Evolutionary conservation across 2,329 filamentous ascomycete species (phyloP).

Genomic region (Aspergillus niger): DNA sequence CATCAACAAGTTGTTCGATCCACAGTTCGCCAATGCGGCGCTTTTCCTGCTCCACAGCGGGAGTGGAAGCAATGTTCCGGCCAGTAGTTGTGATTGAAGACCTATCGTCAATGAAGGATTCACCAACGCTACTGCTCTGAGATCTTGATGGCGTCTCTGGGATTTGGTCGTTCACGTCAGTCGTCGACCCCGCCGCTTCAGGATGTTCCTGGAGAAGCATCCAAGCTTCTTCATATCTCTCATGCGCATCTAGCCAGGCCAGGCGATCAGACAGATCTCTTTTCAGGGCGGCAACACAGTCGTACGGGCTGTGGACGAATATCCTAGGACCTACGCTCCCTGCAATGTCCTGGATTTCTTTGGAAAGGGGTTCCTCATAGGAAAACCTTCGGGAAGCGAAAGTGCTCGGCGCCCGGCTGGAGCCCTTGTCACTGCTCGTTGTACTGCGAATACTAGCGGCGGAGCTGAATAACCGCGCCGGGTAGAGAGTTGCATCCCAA

Average conservation of each 20-base stretch:
- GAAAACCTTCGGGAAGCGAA: constrained; percentile 57
- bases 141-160: constrained; percentile 36
- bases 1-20: constrained; percentile 80
- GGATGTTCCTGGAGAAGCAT: constrained; percentile 85
- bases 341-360: constrained; percentile 52
- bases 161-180: constrained; percentile 39
- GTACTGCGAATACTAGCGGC: constrained; percentile 72
- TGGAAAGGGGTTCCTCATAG: constrained; percentile 38
- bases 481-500: constrained; percentile 89
- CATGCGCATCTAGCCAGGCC: constrained; percentile 78
- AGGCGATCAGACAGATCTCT: constrained; percentile 84
- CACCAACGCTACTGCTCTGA: constrained; percentile 52
- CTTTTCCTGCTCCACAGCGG: constrained; percentile 81
- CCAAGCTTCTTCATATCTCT: constrained; percentile 84
- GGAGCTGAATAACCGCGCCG: constrained; percentile 83
- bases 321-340: constrained; percentile 69
- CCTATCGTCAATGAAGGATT: constrained; percentile 74
- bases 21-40: constrained; percentile 87
- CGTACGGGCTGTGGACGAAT: constrained; percentile 94
- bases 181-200: constrained; percentile 57
- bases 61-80: constrained; percentile 62
- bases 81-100: constrained; percentile 64
- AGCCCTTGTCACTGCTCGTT: constrained; percentile 56
- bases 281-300: constrained; percentile 90
- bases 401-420: constrained; percentile 53